A percentile compares a stretch with the other conserved stretches of the same genome.
phyloP scores from a whole-genome alignment of 352 stramenopile species.

The Globisporangium ultimum region DNA sequence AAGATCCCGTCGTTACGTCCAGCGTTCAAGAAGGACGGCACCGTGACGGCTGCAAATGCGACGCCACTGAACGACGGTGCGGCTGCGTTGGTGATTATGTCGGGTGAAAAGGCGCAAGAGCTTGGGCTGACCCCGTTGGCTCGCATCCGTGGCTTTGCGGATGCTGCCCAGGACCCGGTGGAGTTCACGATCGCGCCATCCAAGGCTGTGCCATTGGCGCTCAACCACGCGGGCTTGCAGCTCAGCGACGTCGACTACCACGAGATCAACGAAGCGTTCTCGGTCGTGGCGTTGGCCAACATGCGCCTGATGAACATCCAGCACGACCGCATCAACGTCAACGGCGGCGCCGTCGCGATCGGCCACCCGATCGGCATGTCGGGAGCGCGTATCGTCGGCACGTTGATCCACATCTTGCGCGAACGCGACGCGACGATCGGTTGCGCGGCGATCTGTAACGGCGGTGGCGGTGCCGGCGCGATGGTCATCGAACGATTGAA shows the following conservation, averaged over 20 bases:
- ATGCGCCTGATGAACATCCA: constrained; percentile 93
- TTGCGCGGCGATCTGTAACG: constrained; percentile 98
- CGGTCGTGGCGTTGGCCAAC: constrained; percentile 95
- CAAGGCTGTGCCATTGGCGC: constrained; percentile 91
- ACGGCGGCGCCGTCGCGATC: constrained; percentile 91
- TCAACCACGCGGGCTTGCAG: constrained; percentile 89
- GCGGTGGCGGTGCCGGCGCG: constrained; percentile 94
- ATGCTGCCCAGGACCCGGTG: constrained; percentile 87
- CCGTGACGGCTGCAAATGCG: constrained; percentile 97
- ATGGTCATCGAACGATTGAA: constrained; percentile 93
- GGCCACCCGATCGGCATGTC: constrained; percentile 86
- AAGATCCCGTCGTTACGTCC: constrained; percentile 90
- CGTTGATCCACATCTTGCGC: constrained; percentile 93
- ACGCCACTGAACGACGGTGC: constrained; percentile 97
- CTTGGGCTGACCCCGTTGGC: constrained; percentile 76
- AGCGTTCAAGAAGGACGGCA: constrained; percentile 96
- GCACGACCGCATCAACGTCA: constrained; percentile 93
- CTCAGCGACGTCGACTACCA: constrained; percentile 96
- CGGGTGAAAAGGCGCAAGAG: constrained; percentile 79
- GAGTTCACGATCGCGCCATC: constrained; percentile 97
- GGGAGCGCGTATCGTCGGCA: constrained; percentile 93
- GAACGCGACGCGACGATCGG: constrained; percentile 95
- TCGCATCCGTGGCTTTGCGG: constrained; percentile 77
- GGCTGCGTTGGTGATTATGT: constrained; percentile 95
- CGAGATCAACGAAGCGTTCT: constrained; percentile 99